Percentiles rank a stretch among this genome's conserved stretches.
These are phyloP conservation scores for Flaveria bidentis DNA, from an alignment of 129 eudicot genomes.

Conservation along the genomic window DNA sequence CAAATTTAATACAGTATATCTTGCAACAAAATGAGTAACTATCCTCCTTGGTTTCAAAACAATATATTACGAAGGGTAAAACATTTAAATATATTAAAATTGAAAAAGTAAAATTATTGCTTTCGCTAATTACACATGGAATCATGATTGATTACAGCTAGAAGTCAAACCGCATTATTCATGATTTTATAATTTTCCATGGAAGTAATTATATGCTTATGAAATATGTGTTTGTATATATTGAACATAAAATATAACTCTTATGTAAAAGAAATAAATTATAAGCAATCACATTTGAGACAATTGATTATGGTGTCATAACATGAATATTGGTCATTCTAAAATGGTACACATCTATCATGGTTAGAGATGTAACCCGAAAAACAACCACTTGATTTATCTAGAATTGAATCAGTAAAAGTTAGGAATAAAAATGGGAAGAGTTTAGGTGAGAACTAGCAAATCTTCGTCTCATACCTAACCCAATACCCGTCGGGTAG, in stretches of 20 bases:
- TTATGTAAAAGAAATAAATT: background rate
- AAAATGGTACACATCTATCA: no score
- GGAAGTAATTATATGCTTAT: background rate
- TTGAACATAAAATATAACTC: background rate
- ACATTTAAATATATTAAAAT: background rate
- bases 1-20: background rate
- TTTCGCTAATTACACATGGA: conserved; percentile 2
- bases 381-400: no score
- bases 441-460: no score
- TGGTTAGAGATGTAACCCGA: no score
- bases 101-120: background rate
- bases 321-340: background rate
- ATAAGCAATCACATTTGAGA: background rate
- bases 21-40: no score
- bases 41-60: background rate
- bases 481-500: no score
- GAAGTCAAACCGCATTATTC: conserved; percentile 1
- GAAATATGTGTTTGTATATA: background rate
- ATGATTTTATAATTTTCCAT: background rate
- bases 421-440: no score
- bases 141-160: background rate
- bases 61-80: background rate
- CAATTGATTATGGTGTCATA: background rate
- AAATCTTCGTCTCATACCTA: no score
- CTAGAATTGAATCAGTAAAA: no score